Percentiles rank a stretch among this genome's conserved stretches.
These are phyloP conservation scores for Stipa capillata DNA, from an alignment of 176 grass and related monocot species.

Conservation along the genomic window DNA sequence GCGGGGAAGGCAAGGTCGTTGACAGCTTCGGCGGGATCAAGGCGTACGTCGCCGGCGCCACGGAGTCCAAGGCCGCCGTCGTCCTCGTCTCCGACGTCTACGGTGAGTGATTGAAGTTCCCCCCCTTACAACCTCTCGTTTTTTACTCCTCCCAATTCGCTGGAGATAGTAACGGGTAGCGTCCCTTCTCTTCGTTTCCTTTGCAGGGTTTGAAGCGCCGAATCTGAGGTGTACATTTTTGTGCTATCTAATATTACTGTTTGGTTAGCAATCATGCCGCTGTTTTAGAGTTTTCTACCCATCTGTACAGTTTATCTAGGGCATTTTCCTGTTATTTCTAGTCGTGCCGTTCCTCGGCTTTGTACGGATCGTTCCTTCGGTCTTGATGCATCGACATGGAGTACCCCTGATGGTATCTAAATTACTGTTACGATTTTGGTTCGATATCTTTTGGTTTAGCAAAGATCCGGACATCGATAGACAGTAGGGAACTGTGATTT, in stretches of 20 bases:
- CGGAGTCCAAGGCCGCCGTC: background rate
- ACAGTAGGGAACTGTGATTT: background rate
- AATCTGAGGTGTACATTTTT: conserved; percentile 27
- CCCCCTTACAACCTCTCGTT: background rate
- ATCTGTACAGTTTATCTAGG: too few species aligned
- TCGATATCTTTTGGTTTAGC: background rate
- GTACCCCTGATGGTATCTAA: too few species aligned
- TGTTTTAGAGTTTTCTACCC: too few species aligned
- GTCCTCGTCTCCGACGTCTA: background rate
- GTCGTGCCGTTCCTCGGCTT: too few species aligned
- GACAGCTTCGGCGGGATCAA: background rate
- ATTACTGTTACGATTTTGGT: background rate
- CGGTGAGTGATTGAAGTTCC: background rate
- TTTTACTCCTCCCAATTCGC: background rate
- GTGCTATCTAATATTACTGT: too few species aligned
- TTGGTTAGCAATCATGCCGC: too few species aligned
- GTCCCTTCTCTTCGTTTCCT: background rate
- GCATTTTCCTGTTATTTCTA: too few species aligned
- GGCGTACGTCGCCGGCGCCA: background rate
- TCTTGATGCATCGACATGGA: too few species aligned
- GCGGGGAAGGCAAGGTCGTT: background rate
- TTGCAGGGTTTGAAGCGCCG: conserved; percentile 27
- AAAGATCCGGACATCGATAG: background rate
- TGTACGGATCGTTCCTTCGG: too few species aligned
- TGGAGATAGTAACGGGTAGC: background rate